Evolutionary conservation across 177 flowering plant genomes (phyloP).

Genomic region (Vitis hybrid): DNA sequence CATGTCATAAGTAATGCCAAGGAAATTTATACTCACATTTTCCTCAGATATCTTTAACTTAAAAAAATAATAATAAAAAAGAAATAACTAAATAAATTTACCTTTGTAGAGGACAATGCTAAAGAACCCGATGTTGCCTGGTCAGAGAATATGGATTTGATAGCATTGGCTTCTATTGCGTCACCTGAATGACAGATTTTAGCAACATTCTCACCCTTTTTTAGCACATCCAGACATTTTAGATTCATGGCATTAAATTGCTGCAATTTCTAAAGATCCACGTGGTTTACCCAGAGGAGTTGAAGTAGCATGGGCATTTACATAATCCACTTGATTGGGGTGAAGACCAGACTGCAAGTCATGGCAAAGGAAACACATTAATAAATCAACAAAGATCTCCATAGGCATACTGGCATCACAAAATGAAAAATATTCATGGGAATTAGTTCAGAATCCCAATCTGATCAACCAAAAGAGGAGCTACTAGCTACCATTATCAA

Average conservation of each 20-base stretch:
- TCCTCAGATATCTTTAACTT: neutral
- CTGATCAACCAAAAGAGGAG: neutral
- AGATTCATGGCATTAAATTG: neutral
- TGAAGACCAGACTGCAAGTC: slow-evolving; percentile 73
- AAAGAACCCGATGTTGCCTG: slow-evolving; percentile 78
- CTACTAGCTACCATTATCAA: no score
- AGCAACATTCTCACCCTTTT: slow-evolving; percentile 8
- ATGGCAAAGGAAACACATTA: slow-evolving; percentile 7
- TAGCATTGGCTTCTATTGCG: slow-evolving; percentile 80
- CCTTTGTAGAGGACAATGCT: slow-evolving; percentile 97
- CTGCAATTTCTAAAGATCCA: slow-evolving; percentile 6
- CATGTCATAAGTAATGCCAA: neutral
- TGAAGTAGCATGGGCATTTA: slow-evolving; percentile 98
- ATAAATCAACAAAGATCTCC: neutral
- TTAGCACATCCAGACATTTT: neutral
- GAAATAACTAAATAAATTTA: slow-evolving; percentile 19
- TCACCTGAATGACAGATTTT: slow-evolving; percentile 58
- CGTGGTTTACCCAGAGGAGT: slow-evolving; percentile 71
- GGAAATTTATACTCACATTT: neutral
- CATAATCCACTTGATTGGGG: slow-evolving; percentile 75
- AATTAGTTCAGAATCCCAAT: neutral
- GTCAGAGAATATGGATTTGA: slow-evolving; percentile 63
- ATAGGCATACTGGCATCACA: neutral
- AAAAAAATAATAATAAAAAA: neutral
- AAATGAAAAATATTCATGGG: neutral